Conservation (phyloP, 2,329 filamentous ascomycete species). For the Metarhizium anisopliae region DNA sequence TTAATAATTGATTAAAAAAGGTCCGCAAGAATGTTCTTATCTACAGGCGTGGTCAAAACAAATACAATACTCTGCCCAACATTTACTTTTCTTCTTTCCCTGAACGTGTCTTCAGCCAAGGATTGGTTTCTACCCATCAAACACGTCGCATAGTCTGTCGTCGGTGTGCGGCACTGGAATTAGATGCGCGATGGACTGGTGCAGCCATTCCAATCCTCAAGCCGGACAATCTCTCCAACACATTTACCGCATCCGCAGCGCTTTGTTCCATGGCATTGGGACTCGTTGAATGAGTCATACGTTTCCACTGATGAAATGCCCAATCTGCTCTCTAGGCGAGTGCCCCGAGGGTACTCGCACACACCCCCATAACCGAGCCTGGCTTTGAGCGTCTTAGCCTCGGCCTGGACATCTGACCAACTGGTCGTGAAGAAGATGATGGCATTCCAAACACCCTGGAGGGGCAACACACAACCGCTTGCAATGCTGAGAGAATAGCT, state of each 20-base stretch:
- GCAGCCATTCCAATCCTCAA: background rate
- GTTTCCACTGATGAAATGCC: conserved; percentile 7
- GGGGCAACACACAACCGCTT: conserved; percentile 61
- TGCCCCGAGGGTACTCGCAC: conserved; percentile 4
- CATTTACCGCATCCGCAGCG: background rate
- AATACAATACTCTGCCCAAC: background rate
- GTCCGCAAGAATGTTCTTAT: background rate
- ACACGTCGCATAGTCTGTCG: background rate
- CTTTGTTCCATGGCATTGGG: background rate
- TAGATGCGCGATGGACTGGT: background rate
- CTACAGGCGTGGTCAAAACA: background rate
- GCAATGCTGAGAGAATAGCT: conserved; percentile 59
- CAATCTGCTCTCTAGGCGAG: conserved; percentile 19
- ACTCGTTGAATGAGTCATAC: background rate
- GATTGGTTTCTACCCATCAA: background rate
- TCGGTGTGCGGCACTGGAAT: background rate
- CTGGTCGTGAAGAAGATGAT: conserved; percentile 66
- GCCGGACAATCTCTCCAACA: background rate
- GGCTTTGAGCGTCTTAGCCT: conserved; percentile 11
- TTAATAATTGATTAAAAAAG: background rate
- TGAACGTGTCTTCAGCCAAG: background rate
- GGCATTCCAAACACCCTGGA: conserved; percentile 75
- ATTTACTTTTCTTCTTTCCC: background rate
- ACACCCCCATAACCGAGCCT: conserved; percentile 6
- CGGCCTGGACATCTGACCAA: conserved; percentile 29